Evolutionary conservation across 2,329 filamentous ascomycete species (phyloP).

Genomic region (Epicoccum nigrum): DNA sequence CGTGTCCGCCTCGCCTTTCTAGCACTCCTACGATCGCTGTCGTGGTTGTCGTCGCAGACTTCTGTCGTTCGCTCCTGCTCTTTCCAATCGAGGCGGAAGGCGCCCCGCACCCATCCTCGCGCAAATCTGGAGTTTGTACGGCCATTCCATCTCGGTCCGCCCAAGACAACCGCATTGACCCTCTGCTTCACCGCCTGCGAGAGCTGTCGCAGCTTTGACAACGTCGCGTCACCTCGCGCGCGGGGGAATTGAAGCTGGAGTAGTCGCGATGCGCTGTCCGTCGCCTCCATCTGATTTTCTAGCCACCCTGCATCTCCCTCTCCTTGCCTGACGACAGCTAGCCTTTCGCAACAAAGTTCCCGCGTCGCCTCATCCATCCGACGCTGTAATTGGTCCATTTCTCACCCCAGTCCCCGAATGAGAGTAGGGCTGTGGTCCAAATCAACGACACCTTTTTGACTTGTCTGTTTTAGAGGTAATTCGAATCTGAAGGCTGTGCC

Average conservation of each 20-base stretch:
- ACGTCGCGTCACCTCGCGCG: conserved; percentile 41
- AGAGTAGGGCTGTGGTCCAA: conserved; percentile 31
- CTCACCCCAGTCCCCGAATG: conserved; percentile 39
- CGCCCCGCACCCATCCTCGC: conserved; percentile 21
- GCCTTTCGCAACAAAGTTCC: conserved; percentile 37
- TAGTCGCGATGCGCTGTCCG: conserved; percentile 49
- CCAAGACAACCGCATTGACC: conserved; percentile 47
- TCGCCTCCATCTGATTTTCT: conserved; percentile 38
- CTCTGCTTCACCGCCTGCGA: conserved; percentile 46
- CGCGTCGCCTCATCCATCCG: conserved; percentile 39
- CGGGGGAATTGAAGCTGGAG: conserved; percentile 35
- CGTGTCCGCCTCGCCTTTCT: conserved; percentile 36
- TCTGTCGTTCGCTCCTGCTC: conserved; percentile 5
- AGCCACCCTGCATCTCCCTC: conserved; percentile 39
- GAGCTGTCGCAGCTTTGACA: conserved; percentile 32
- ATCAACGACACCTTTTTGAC: conserved; percentile 36
- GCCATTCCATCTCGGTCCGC: conserved; percentile 36
- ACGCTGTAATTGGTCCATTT: conserved; percentile 43
- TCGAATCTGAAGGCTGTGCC: conserved; percentile 32
- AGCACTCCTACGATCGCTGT: conserved; percentile 24
- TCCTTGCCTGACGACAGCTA: conserved; percentile 46
- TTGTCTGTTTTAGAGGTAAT: conserved; percentile 43
- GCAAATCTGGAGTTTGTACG: conserved; percentile 29
- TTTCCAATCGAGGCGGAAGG: conserved; percentile 18
- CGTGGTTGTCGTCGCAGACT: conserved; percentile 12